Evolutionary conservation across 768 basidiomycete genomes (phyloP).

Genomic region (Leucosporidium yakuticum): DNA sequence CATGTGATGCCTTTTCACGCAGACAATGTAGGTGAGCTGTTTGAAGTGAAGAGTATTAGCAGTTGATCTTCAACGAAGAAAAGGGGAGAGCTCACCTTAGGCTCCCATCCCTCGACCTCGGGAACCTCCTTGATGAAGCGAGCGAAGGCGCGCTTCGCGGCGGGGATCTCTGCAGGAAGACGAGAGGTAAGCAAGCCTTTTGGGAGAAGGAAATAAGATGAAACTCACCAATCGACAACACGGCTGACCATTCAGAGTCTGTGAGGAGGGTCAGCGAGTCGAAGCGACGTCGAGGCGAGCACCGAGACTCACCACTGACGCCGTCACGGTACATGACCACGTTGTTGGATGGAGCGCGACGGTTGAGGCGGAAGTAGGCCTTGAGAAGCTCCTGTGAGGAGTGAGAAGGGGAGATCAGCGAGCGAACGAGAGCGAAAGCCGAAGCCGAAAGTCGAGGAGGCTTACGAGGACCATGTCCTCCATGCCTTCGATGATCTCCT

Average conservation of each 20-base stretch:
- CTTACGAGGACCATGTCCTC: neutral
- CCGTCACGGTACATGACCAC: slow-evolving; percentile 27
- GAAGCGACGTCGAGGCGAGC: neutral
- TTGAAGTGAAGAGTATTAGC: neutral
- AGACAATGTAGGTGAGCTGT: slow-evolving; percentile 14
- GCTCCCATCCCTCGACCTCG: neutral
- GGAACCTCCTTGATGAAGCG: neutral
- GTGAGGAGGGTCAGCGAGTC: neutral
- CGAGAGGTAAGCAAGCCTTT: neutral
- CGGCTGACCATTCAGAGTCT: neutral
- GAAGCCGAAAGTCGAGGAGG: neutral
- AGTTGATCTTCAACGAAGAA: too few species aligned
- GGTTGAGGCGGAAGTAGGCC: neutral
- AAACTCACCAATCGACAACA: neutral
- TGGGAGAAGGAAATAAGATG: neutral
- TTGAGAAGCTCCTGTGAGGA: slow-evolving; percentile 7
- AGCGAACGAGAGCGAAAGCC: neutral
- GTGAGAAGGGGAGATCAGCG: neutral
- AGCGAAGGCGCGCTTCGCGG: neutral
- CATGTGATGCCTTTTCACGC: slow-evolving; percentile 22
- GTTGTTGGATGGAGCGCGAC: neutral
- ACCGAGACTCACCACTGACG: neutral
- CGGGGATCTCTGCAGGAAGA: neutral
- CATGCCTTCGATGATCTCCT: slow-evolving; percentile 8
- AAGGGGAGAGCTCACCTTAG: neutral